Evolutionary conservation across 2,329 filamentous ascomycete genomes (phyloP), one percentile per base, ranked within the genome.

Genomic region (Xylaria sp.): DNA sequence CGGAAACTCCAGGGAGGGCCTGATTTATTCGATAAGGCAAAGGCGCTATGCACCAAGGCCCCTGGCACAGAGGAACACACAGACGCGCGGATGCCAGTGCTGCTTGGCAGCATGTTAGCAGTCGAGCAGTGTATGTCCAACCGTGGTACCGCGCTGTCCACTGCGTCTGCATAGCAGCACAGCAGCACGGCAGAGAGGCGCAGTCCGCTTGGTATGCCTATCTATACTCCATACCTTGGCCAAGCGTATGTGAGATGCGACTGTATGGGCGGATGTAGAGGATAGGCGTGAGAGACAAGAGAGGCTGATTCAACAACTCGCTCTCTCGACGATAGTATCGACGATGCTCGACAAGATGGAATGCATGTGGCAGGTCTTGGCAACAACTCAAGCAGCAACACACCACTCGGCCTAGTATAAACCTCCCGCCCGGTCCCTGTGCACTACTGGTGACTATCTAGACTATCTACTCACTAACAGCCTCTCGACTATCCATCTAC

Each of bases 321-420:
- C 18, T 18, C 41, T 46, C 49, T 55, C 23, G 60, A 64, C 61
- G 61, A 36, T 36, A 10, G 8, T 36, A 8, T 10, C 33, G 33
- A 36, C 33, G 33, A 65, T 43, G 58, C 49, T 70, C 65, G 52
- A 62, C 48, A 46, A 64, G 49, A 67, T 70, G 64, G 68, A 70
- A 67, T 70, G 68, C 64, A 54, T 70, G 68, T 70, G 64, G 68
- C 68, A 68, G 61, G 41, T 58, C 68, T 70, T 70, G 68, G 68
- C 68, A 62, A 31, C 48, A 39, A 51, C 5, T 8, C 33, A 5
- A 51, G 31, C 52, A 54, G 49, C 33, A 20, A 39, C 64, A 64
- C 55, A 62, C 67, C 39, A 36, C 67, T 69, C 64, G 28, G 31
- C 67, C 23, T 46, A 46, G 13, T 46, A 46, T 46, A 8, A 8